A percentile compares a stretch with the other conserved stretches of the same genome.
These are phyloP conservation scores for Didymella pomorum DNA, from an alignment of 2,329 filamentous ascomycete species.

Conservation along the genomic window DNA sequence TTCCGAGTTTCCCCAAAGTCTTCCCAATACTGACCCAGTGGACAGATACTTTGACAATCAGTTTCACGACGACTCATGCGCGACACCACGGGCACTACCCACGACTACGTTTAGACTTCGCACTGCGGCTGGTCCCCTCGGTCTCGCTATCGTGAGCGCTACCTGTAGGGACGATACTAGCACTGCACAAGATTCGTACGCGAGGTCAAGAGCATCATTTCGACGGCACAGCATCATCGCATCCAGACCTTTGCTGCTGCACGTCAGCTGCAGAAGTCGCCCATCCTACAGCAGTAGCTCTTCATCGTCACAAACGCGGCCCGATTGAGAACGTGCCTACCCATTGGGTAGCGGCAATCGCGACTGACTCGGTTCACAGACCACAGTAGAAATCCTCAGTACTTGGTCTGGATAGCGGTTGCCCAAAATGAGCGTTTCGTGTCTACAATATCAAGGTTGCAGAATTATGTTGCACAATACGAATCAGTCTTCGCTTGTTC, in stretches of 20 bases:
- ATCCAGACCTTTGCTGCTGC: slow-evolving; percentile 14
- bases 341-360: neutral
- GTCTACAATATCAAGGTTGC: neutral
- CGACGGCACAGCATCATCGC: slow-evolving; percentile 7
- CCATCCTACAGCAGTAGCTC: slow-evolving; percentile 12
- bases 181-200: slow-evolving; percentile 1
- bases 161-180: slow-evolving; percentile 4
- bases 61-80: slow-evolving; percentile 9
- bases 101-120: neutral
- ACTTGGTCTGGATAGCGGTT: neutral
- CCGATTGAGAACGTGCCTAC: slow-evolving; percentile 2
- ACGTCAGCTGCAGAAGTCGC: slow-evolving; percentile 17
- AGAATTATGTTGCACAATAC: neutral
- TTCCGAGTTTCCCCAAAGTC: neutral
- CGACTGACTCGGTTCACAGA: neutral
- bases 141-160: neutral
- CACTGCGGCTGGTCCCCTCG: neutral
- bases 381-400: neutral
- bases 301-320: slow-evolving; percentile 6
- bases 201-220: neutral
- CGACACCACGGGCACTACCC: neutral
- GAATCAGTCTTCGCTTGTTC: neutral
- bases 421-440: neutral
- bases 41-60: neutral
- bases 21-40: neutral